Evolutionary conservation across 2,329 filamentous ascomycete genomes (phyloP).

Genomic region (Colletotrichum sp.): DNA sequence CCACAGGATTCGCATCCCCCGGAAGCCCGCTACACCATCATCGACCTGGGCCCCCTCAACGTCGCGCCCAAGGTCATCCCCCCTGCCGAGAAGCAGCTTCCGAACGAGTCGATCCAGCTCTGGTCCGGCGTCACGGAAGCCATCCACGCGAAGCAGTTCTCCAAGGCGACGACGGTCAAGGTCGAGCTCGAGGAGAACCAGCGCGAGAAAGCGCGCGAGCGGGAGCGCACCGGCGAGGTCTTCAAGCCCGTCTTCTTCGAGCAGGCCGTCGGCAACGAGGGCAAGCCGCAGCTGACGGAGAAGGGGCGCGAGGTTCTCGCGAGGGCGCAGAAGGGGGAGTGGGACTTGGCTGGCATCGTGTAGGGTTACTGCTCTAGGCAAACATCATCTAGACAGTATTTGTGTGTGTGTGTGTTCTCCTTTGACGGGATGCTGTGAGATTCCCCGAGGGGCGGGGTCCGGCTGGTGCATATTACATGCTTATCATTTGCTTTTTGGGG

Average conservation of each 20-base stretch:
- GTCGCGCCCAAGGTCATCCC: constrained; percentile 82
- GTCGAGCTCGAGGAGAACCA: constrained; percentile 91
- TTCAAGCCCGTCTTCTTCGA: constrained; percentile 93
- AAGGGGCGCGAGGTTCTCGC: constrained; percentile 57
- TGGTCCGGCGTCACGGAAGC: constrained; percentile 89
- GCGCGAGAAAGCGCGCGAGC: constrained; percentile 80
- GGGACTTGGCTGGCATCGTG: constrained; percentile 52
- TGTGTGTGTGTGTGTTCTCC: not conserved
- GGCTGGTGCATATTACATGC: not conserved
- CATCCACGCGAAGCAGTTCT: constrained; percentile 83
- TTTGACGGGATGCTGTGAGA: not conserved
- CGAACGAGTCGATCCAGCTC: constrained; percentile 87
- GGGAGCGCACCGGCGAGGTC: constrained; percentile 70
- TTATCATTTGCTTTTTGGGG: not conserved
- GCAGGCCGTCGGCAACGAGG: constrained; percentile 59
- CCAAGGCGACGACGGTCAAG: constrained; percentile 84
- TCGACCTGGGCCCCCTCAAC: constrained; percentile 84
- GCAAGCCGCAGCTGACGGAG: constrained; percentile 59
- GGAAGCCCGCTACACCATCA: constrained; percentile 74
- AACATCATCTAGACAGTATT: not conserved
- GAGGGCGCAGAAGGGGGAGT: constrained; percentile 57
- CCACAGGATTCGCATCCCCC: constrained; percentile 48
- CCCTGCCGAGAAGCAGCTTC: constrained; percentile 76
- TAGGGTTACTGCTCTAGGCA: not conserved
- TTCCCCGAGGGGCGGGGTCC: not conserved